phyloP scores from a whole-genome alignment of 2,329 filamentous ascomycete species.

The Thyridium curvatum region DNA sequence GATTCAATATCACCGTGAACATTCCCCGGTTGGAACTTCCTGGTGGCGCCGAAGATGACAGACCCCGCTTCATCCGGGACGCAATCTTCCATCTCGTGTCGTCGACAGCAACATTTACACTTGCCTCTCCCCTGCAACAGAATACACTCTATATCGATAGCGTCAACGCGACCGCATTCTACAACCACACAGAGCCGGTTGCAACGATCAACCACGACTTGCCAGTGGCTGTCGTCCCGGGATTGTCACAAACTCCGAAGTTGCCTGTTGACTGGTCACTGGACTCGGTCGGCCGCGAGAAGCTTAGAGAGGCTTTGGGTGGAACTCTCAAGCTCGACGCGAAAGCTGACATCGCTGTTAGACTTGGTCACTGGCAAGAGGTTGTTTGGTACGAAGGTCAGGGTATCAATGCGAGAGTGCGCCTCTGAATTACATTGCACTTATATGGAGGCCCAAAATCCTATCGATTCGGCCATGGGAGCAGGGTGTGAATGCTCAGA shows the following conservation, averaged over 20 bases:
- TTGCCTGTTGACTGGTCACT: slow-evolving; percentile 78
- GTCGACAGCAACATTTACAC: slow-evolving; percentile 77
- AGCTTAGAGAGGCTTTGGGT: slow-evolving; percentile 72
- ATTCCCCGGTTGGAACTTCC: slow-evolving; percentile 62
- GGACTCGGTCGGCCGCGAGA: slow-evolving; percentile 75
- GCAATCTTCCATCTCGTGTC: slow-evolving; percentile 83
- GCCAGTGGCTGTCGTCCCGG: slow-evolving; percentile 72
- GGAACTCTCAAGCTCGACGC: slow-evolving; percentile 75
- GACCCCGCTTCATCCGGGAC: slow-evolving; percentile 64
- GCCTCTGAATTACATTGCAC: slow-evolving; percentile 28
- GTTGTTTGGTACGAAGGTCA: slow-evolving; percentile 62
- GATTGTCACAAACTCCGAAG: slow-evolving; percentile 63
- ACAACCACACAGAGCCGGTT: slow-evolving; percentile 71
- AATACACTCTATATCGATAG: slow-evolving; percentile 71
- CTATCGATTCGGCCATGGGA: slow-evolving; percentile 2
- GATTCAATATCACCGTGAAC: slow-evolving; percentile 63
- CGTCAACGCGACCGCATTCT: slow-evolving; percentile 79
- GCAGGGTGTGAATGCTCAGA: no score
- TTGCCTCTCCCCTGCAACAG: slow-evolving; percentile 70
- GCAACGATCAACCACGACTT: slow-evolving; percentile 70
- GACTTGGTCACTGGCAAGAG: slow-evolving; percentile 70
- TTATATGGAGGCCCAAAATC: no score
- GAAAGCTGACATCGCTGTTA: slow-evolving; percentile 66
- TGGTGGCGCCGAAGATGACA: slow-evolving; percentile 23
- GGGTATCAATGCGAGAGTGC: slow-evolving; percentile 63